phyloP scores from a whole-genome alignment of 345 rosid genomes.

The Eucalyptus polyanthemos region DNA sequence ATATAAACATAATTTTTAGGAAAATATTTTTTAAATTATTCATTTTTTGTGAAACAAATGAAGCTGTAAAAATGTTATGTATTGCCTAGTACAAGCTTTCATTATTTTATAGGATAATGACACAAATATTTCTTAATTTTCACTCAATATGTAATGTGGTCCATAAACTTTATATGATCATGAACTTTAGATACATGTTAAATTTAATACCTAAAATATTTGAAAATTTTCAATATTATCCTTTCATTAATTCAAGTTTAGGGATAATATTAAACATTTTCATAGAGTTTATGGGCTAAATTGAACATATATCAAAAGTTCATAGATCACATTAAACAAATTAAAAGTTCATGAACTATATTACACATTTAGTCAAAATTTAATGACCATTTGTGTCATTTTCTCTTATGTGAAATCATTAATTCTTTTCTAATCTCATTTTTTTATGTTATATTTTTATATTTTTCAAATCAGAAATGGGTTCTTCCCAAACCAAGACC shows the following conservation, averaged over 20 bases:
- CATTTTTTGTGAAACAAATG: not conserved
- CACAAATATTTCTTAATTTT: too few relatives aligned
- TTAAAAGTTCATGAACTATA: accelerated
- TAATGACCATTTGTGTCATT: not conserved
- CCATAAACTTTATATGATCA: too few relatives aligned
- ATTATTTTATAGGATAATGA: not conserved
- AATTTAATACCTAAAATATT: too few relatives aligned
- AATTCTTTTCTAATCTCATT: not conserved
- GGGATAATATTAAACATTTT: accelerated
- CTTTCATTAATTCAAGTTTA: too few relatives aligned
- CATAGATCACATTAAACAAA: too few relatives aligned
- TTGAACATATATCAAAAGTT: too few relatives aligned
- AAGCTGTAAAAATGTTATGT: accelerated
- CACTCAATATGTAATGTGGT: accelerated
- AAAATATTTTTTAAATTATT: not conserved
- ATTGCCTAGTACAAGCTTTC: accelerated
- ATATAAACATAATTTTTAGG: accelerated
- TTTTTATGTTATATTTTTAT: too few relatives aligned
- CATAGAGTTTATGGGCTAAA: not conserved
- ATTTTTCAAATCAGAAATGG: not conserved
- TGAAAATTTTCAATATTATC: too few relatives aligned
- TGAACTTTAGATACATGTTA: too few relatives aligned
- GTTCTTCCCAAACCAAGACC: not conserved
- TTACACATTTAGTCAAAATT: accelerated
- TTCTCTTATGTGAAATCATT: not conserved